Evolutionary conservation across 371 early-diverging fungal species (phyloP), one percentile per base, ranked within the genome.

Genomic region (Rhizopus stolonifer): DNA sequence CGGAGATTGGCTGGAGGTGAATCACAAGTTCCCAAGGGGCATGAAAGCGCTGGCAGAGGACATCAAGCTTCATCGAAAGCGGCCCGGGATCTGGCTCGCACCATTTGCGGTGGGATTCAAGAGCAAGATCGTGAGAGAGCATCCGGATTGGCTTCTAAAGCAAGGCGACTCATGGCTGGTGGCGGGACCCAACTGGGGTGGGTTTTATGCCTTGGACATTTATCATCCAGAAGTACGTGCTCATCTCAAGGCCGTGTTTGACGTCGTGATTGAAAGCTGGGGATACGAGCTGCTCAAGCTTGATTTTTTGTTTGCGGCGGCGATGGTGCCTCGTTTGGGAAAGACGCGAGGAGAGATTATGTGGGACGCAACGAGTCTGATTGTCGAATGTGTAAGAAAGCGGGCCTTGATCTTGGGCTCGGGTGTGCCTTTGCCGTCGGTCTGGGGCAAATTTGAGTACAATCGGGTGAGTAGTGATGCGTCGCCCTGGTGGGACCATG

Each of bases 241-340:
- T 0, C 75, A 83, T 31, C 64, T 83, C 4, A 66, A 74, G 14
- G 32, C 64, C 4, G 77, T 83, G 6, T 83, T 83, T 52, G 68
- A 76, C 0, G 55, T 61, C 0, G 78, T 83, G 3, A 49, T 77
- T 1, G 64, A 73, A 21, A 63, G 69, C 1, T 83, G 81, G 81
- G 81, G 79, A 0, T 81, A 70, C 53, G 67, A 70, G 22, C 65
- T 83, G 65, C 58, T 83, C 15, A 83, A 83, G 26, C 64, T 83
- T 1, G 84, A 83, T 36, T 83, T 83, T 43, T 57, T 75, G n/a
- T 83, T 83, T 64, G 84, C 81, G 1, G 80, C 81, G 1, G 84
- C 81, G 23, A 81, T 74, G 66, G 70, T 77, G 2, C 76, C 84
- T 6, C 66, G 80, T 3, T 53, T 70, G 6, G 79, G 80, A 46